A percentile compares a stretch with the other conserved stretches of the same genome.
phyloP scores from a whole-genome alignment of 805 yeast genomes.

The Phaffomyces opuntiae region DNA sequence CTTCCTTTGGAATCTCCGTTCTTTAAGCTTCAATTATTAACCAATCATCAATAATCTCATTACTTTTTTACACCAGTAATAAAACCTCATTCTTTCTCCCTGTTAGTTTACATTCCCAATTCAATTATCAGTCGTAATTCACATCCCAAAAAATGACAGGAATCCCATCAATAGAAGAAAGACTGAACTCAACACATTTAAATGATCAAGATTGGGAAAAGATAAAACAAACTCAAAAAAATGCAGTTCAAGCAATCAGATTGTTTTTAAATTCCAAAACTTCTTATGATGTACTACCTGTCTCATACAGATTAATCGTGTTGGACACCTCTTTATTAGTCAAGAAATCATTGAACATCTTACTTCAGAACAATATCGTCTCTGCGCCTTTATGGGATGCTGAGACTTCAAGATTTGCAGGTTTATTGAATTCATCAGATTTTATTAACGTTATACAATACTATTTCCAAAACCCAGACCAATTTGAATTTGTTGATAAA shows the following conservation, averaged over 20 bases:
- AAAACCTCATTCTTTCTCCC: background rate
- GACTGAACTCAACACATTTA: conserved; percentile 20
- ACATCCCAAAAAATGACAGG: conserved; percentile 6
- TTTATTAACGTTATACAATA: conserved; percentile 93
- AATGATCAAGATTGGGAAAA: conserved; percentile 5
- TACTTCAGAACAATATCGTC: conserved; percentile 89
- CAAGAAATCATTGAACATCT: conserved; percentile 81
- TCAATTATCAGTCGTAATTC: no score
- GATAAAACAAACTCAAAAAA: conserved; percentile 36
- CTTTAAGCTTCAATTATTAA: background rate
- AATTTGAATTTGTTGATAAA: conserved; percentile 80
- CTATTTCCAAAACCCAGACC: conserved; percentile 83
- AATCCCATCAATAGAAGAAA: conserved; percentile 20
- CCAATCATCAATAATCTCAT: background rate
- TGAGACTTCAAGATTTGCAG: conserved; percentile 84
- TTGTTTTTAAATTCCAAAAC: conserved; percentile 82
- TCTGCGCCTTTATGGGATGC: conserved; percentile 97
- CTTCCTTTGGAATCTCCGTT: no score
- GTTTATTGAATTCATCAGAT: conserved; percentile 85
- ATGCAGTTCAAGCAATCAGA: conserved; percentile 79
- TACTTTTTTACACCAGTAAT: background rate
- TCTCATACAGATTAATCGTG: conserved; percentile 85
- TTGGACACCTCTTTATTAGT: conserved; percentile 87
- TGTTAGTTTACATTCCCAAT: no score
- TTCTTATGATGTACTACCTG: conserved; percentile 95